These are phyloP conservation scores for Manihot esculenta DNA, from an alignment of 441 rosid species.

Conservation along the genomic window DNA sequence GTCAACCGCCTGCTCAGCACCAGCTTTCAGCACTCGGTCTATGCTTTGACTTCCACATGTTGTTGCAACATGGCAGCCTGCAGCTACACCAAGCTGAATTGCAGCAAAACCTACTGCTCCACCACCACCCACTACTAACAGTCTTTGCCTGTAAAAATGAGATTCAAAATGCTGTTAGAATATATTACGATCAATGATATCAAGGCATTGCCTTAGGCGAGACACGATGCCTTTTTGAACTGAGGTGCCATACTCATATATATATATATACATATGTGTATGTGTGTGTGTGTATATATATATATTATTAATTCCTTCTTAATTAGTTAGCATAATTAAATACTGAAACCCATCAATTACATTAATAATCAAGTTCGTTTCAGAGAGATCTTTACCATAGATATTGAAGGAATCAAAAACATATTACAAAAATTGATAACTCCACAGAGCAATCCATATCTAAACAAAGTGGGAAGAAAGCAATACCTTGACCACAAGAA, in stretches of 20 bases:
- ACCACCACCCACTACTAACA: constrained; percentile 85
- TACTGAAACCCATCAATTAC: neutral
- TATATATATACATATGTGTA: too few species aligned
- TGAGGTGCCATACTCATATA: too few species aligned
- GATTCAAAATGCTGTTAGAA: constrained; percentile 16
- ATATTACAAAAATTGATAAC: constrained; percentile 1
- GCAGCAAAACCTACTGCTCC: constrained; percentile 96
- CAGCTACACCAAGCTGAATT: constrained; percentile 80
- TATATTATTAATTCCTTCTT: too few species aligned
- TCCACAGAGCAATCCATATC: neutral
- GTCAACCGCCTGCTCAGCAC: constrained; percentile 90
- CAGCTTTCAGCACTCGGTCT: constrained; percentile 61
- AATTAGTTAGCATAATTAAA: too few species aligned
- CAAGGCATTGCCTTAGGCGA: too few species aligned
- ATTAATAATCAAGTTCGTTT: neutral
- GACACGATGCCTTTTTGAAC: too few species aligned
- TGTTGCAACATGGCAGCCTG: constrained; percentile 68
- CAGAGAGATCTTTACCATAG: neutral
- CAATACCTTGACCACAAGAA: neutral
- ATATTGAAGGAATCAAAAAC: neutral
- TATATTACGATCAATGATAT: too few species aligned
- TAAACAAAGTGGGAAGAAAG: neutral
- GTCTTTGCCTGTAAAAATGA: constrained; percentile 60
- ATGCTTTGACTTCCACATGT: constrained; percentile 79
- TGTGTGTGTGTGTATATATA: too few species aligned